Evolutionary conservation across 192 early-diverging fungal species (phyloP), one percentile per base, ranked within the genome.

Genomic region (Pecoramyces ruminantium): DNA sequence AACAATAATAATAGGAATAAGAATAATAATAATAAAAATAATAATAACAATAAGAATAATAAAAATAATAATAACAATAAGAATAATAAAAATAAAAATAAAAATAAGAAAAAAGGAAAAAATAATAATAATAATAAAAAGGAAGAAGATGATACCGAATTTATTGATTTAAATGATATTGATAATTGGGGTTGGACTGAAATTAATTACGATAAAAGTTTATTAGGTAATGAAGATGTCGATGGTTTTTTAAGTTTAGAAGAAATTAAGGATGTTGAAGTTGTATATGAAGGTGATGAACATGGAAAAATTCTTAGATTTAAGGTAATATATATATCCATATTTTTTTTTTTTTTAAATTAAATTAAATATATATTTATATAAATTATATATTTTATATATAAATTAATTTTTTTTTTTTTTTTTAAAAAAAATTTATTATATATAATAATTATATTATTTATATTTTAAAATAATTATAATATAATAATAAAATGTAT

Each of bases 201-300:
- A 25, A 89, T 93, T 4, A 28, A 82, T 82, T 78, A 86, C 88
- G 77, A 79, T 88, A 14, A 86, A 88, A 28, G 86, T 85, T 79
- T 67, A 67, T 67, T 67, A 67, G 88, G 86, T 51, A 90, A 94
- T 58, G 94, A 93, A 77, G 84, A 38, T 30, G 82, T 90, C 78
- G 93, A 92, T 21, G 96, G 95, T 5, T 94, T 98, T 84, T 78
- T 96, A 27, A 92, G 92, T 78, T 87, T 98, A 42, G 95, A 98
- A 83, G 96, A 98, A 80, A 84, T 96, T 29, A 92, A 94, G 34
- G 93, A 90, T 78, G 92, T 96, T 15, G 93, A 95, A 83, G 90
- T 96, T 30, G 89, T 91, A 84, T 89, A 93, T 78, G 88, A 89
- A 14, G 88, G 88, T 40, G 85, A 86, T 18, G 81, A 83, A 1